Base-by-base conservation (phyloP, 176 grass and related monocot genomes). In the Cymbopogon citratus region DNA sequence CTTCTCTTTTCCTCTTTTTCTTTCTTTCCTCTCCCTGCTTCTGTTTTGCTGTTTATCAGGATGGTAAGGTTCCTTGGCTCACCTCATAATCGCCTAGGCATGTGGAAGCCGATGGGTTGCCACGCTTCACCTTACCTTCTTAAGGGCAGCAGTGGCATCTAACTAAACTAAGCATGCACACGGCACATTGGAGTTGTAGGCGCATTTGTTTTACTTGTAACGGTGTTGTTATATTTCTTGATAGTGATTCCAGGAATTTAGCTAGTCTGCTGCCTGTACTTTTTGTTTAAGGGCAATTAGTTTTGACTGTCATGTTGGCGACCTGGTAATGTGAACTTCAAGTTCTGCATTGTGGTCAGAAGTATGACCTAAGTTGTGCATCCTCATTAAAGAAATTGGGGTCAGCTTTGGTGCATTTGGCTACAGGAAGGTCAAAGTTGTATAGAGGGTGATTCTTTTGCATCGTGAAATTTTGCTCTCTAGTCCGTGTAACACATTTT, bases 221-320 rank as follows among this genome's bases (percentile, higher is more conserved):
- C 1, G 9, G 16, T 48, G 6, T 78, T 33, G 26, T n/a, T 16
- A 13, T 13, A 49, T 40, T n/a, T 66, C 41, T 80, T 36, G 0
- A 28, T 54, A 67, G 63, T 15, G 1, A 0, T 68, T 39, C 34
- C 24, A 71, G 71, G 35, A 60, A 61, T 81, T 36, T 71, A 71
- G 16, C 36, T 62, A 78, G 59, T 66, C 25, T 77, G 5, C 24
- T 60, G 45, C 35, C 35, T 66, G 24, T 78, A 25, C 34, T 78
- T 80, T 70, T 18, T 70, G 52, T 18, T 39, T 24, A 72, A n/a
- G 21, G 49, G 28, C 23, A 80, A 28, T 57, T 68, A 45, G 46
- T 73, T 46, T 51, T 84, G 6, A 45, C 7, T 84, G 38, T 63
- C 49, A 76, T 81, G 62, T 41, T 74, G n/a, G 49, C 9, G n/a